Evolutionary conservation across 1,139 yeast genomes (phyloP).

Genomic region (Suhomyces kunorum): DNA sequence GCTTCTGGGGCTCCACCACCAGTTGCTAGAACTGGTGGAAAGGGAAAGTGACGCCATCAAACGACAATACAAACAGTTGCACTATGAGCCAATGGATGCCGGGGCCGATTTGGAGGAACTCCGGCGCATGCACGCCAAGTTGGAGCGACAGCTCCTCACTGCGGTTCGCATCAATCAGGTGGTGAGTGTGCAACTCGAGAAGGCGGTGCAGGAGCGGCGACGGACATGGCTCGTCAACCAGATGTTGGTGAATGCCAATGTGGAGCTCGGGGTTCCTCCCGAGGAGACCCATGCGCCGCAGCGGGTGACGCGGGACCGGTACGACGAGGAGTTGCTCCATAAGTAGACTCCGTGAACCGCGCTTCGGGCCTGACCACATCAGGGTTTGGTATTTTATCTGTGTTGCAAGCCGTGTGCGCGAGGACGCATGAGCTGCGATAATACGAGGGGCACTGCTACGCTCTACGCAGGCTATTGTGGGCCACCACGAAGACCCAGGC

Average conservation of each 20-base stretch:
- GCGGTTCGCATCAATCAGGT: slow-evolving; percentile 49
- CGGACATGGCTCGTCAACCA: slow-evolving; percentile 61
- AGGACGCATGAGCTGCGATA: too few relatives aligned
- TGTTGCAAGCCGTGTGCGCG: too few relatives aligned
- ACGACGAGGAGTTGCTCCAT: slow-evolving; percentile 28
- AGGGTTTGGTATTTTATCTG: too few relatives aligned
- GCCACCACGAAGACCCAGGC: not conserved
- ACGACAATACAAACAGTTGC: slow-evolving; percentile 8
- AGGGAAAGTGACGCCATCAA: slow-evolving; percentile 10
- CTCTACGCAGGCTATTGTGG: too few relatives aligned
- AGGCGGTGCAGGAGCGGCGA: slow-evolving; percentile 39
- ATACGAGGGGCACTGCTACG: too few relatives aligned
- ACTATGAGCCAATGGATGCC: slow-evolving; percentile 18
- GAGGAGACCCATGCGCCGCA: slow-evolving; percentile 21
- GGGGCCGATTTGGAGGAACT: slow-evolving; percentile 23
- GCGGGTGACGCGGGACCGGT: slow-evolving; percentile 31
- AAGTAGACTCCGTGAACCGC: not conserved
- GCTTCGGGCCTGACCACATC: too few relatives aligned
- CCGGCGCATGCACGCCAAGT: slow-evolving; percentile 21
- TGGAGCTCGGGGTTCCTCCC: slow-evolving; percentile 40
- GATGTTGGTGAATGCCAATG: slow-evolving; percentile 52
- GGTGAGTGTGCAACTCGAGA: slow-evolving; percentile 44
- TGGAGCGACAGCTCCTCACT: slow-evolving; percentile 36
- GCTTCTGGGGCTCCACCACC: slow-evolving; percentile 7
- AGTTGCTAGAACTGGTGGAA: slow-evolving; percentile 11